Evolutionary conservation across 2,329 filamentous ascomycete genomes (phyloP), one percentile per base, ranked within the genome.

Genomic region (Xylaria sp.): DNA sequence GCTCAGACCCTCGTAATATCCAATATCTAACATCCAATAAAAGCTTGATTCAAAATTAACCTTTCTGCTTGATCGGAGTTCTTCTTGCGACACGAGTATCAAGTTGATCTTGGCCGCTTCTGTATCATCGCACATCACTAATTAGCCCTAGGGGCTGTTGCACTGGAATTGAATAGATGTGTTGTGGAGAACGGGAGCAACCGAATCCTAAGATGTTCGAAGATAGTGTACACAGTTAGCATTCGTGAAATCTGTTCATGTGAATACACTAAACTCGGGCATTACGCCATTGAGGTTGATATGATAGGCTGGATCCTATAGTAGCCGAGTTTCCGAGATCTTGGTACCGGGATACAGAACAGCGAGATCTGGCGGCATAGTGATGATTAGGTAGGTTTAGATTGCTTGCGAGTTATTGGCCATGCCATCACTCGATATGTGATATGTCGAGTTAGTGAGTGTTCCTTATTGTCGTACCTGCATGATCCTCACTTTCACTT

Each of bases 171-270:
- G 44, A 37, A 23, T 21, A 21, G 32, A 35, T 8, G 32, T 54
- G 35, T 13, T 53, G 51, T 58, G 59, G 64, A 63, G 54, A 63
- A 27, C 53, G 59, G 44, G 42, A 53, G 37, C 64, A 47, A 27
- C 53, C 16, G 21, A 63, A 27, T 23, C 29, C 18, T 12, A 35
- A 23, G 27, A 32, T 35, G 27, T 9, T 63, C n/a, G 27, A 40
- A 57, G 35, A 12, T 27, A 3, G 40, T 32, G 8, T 18, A 27
- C 10, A 29, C 5, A 27, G 12, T 13, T n/a, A n/a, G 2, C 23
- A 29, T 25, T 10, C 27, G n/a, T 5, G 16, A 37, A 48, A 35
- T 25, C 27, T 32, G 18, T n/a, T 63, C 50, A 63, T 63, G 40
- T 63, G 60, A 58, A 32, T 29, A 58, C 6, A 48, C 25, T 23